Evolutionary conservation across 140 eudicot species (phyloP).

Genomic region (Bidens hawaiensis): DNA sequence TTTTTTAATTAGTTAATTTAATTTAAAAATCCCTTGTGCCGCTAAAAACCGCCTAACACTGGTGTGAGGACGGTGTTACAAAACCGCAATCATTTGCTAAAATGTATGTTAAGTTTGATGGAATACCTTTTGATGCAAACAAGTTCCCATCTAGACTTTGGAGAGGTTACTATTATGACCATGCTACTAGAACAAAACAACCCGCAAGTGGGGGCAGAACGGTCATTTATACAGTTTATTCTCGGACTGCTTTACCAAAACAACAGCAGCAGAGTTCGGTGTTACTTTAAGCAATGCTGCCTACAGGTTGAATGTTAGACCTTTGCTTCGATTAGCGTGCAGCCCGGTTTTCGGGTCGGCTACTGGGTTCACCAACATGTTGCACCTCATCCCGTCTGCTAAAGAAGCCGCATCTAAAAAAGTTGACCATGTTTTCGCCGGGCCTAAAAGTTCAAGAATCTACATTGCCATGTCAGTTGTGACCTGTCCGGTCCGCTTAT

Average conservation of each 20-base stretch:
- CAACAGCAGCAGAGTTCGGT: constrained; percentile 85
- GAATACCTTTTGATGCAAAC: constrained; percentile 80
- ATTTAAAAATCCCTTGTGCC: no score
- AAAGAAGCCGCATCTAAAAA: constrained; percentile 71
- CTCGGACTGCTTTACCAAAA: constrained; percentile 92
- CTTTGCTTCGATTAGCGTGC: constrained; percentile 90
- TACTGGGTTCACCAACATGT: constrained; percentile 95
- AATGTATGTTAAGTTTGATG: constrained; percentile 86
- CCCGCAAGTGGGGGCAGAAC: constrained; percentile 82
- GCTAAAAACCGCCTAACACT: no score
- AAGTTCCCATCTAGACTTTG: constrained; percentile 88
- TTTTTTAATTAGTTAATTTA: no score
- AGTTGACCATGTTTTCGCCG: constrained; percentile 84
- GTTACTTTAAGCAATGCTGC: constrained; percentile 85
- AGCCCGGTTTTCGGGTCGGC: constrained; percentile 96
- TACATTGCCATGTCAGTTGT: constrained; percentile 71
- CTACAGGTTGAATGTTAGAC: constrained; percentile 78
- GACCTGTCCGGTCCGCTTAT: constrained; percentile 88
- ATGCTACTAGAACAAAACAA: constrained; percentile 61
- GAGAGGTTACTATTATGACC: constrained; percentile 84
- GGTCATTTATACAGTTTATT: constrained; percentile 92
- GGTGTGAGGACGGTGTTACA: no score
- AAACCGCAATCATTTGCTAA: constrained; percentile 96
- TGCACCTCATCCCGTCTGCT: constrained; percentile 87
- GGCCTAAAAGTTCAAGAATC: constrained; percentile 66